Evolutionary conservation across 495 filamentous ascomycete species (phyloP), one percentile per base, ranked within the genome.

Genomic region (Aspergillus carlsbadensis): DNA sequence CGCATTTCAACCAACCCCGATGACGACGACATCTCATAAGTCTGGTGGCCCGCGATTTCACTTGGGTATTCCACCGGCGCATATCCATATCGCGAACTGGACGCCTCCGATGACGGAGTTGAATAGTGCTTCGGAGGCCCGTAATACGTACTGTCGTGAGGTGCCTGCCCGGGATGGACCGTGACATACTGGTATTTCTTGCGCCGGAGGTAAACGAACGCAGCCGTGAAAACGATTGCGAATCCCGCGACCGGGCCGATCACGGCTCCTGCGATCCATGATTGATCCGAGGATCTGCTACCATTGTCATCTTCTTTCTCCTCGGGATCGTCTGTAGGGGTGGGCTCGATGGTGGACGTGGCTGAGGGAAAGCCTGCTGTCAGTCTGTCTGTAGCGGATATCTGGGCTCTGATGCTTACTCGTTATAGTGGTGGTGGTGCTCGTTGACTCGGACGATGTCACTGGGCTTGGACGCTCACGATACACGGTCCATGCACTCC

Each of bases 181-280:
- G n/a, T n/a, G n/a, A n/a, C 26, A 8, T 29, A 29, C 26, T 29
- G 26, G 26, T 29, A 8, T 8, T 29, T 29, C 26, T 29, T 29
- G 26, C 26, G 26, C 4, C 26, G 26, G 8, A 29, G 26, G 26
- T 29, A 47, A 13, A 47, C 10, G 43, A 47, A 47, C 13, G 43
- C 43, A 8, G 43, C 43, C 3, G 22, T 8, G 43, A 21, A 21
- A 8, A 47, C 22, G 43, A 47, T 47, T 5, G 43, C 43, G 26
- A 47, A 11, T n/a, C 43, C 43, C 5, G 43, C 43, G 6, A 47
- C 43, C 7, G 43, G 43, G 21, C 43, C 43, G 22, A 47, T 24
- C 2, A 47, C 43, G 15, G 43, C 43, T 24, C 43, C 43, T 47
- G 43, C 43, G 13, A 47, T 47, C 43, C 43, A 47, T 11, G 21